Base-by-base conservation (phyloP, 2,329 filamentous ascomycete species). In the Sphaerulina musiva region DNA sequence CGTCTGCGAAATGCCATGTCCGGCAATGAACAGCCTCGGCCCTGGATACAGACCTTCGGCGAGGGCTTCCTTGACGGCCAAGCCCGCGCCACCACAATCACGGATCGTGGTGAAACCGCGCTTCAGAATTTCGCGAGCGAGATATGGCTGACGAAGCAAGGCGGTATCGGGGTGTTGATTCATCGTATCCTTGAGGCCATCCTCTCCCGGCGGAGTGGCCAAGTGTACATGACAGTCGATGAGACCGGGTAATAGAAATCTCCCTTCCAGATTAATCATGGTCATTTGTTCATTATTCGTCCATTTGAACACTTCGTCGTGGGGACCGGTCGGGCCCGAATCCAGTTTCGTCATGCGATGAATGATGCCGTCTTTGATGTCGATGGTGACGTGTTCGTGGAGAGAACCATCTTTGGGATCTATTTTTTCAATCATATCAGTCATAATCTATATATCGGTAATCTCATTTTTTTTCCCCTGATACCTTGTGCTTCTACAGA, bases 91-190 rank as follows among this genome's bases (percentile, higher is more conserved):
- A 0, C 80, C 81, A 34, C 77, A 80, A 62, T 84, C 81, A 3
- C 81, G 74, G 2, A 80, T 73, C 1, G 73, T 78, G 1, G 81
- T 84, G 68, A 83, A 84, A 1, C 81, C 81, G 14, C 80, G 74
- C 40, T 69, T 65, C 0, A 84, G 72, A 69, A 81, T 82, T 53
- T 79, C 72, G 8, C 65, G 56, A 54, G 70, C 73, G 6, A 78
- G 69, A 53, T 73, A 79, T 0, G 79, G 71, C 60, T 78, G 74
- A 2, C 78, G 70, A 11, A 78, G 68, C 3, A 73, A 64, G 0
- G 72, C 73, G 1, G 72, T 71, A 32, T 65, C 60, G 0, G 66
- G 62, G 20, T 74, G 71, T 17, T 71, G 61, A 20, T 58, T 61
- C 54, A 73, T 69, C 1, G 72, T 62, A 4, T 69, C 68, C 17